Evolutionary conservation across 31 red algal genomes (phyloP), one percentile per base, ranked within the genome.

Genomic region (Odonthalia washingtoniensis): DNA sequence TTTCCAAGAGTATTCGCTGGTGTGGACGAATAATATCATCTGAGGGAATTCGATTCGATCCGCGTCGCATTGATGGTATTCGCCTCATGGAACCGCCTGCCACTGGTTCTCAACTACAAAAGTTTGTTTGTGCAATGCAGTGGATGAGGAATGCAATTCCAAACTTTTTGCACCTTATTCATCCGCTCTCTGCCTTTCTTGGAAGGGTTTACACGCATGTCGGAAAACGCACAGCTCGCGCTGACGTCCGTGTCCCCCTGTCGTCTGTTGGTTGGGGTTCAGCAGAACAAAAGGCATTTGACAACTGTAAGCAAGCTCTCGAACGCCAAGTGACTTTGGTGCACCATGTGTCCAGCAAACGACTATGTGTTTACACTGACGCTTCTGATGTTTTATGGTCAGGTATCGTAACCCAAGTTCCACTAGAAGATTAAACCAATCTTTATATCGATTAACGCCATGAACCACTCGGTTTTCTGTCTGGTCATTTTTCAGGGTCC

Each of bases 311-410:
- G 24, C 52, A 61, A 61, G 52, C 52, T 14, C 24, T 61, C 16
- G 52, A 14, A 61, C 14, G 24, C 52, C 52, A 61, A 24, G 52
- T 61, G 16, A 61, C 52, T 14, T 24, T 61, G 14, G 52, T 24
- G 14, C 52, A 61, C 24, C 52, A 17, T 17, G 52, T 17, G 14
- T 24, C 52, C 16, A 17, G 16, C 52, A 14, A 61, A 61, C 14
- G 14, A 61, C 14, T n/a, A 9, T 87, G 84, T 39, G 72, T 77
- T 4, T 77, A n/a, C 52, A 78, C 70, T 5, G 60, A 87, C 34
- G 73, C 70, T 3, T 67, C 72, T 5, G 72, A 87, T 28, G 5
- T 17, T 17, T 39, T 66, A 43, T 87, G 70, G 72, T 43, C 84
- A 43, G 70, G 2, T 5, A 45, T 87, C 4, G 1, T 77, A 40